These are phyloP conservation scores for Taiozyma sp. DNA, from an alignment of 1,139 yeast species.

Conservation along the genomic window DNA sequence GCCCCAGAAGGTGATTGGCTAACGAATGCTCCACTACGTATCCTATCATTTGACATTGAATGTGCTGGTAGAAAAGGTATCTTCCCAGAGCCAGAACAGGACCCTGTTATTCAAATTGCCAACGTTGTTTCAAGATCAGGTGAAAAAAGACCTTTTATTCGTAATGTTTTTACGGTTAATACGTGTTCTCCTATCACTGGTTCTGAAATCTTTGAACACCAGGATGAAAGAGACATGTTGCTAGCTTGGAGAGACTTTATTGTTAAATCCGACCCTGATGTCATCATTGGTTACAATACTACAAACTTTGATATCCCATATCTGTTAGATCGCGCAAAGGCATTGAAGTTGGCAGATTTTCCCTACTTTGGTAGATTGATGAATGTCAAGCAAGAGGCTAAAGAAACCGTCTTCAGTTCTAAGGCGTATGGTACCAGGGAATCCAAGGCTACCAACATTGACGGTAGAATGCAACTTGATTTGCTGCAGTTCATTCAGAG, in stretches of 20 bases:
- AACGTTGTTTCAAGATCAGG: slow-evolving; percentile 88
- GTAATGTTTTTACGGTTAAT: slow-evolving; percentile 91
- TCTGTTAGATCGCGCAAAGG: slow-evolving; percentile 78
- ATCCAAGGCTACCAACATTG: slow-evolving; percentile 85
- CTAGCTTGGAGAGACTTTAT: slow-evolving; percentile 83
- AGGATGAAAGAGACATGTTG: slow-evolving; percentile 78
- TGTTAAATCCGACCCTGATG: slow-evolving; percentile 86
- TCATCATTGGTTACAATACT: slow-evolving; percentile 92
- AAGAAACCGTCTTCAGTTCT: slow-evolving; percentile 83
- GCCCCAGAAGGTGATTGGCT: slow-evolving; percentile 93
- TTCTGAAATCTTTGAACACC: slow-evolving; percentile 76
- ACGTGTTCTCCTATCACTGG: slow-evolving; percentile 94
- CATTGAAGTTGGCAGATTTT: slow-evolving; percentile 62
- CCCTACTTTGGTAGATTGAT: slow-evolving; percentile 84
- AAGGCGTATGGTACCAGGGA: slow-evolving; percentile 97
- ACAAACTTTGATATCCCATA: slow-evolving; percentile 96
- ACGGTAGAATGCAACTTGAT: slow-evolving; percentile 95
- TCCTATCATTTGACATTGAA: slow-evolving; percentile 93
- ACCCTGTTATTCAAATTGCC: slow-evolving; percentile 95
- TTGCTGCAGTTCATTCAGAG: slow-evolving; percentile 89
- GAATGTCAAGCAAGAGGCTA: slow-evolving; percentile 67
- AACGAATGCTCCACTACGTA: slow-evolving; percentile 89
- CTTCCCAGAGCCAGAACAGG: slow-evolving; percentile 92
- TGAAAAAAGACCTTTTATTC: slow-evolving; percentile 78
- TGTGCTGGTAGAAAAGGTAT: slow-evolving; percentile 98